Percentiles rank a stretch among this genome's conserved stretches.
phyloP scores from a whole-genome alignment of 768 basidiomycete species.

The Artomyces pyxidatus region DNA sequence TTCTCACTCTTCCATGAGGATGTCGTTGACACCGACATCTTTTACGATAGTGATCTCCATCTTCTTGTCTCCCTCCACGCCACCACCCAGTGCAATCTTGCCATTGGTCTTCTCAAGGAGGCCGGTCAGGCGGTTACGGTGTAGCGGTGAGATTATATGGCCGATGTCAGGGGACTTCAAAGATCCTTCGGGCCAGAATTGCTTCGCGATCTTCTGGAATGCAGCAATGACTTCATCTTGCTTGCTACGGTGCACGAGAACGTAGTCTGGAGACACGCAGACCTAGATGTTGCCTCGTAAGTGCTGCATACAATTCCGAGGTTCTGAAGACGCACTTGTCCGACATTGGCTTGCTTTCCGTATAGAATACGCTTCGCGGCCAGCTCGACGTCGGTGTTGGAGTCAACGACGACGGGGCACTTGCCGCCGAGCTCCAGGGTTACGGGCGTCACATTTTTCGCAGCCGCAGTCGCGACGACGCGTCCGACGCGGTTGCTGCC shows the following conservation, averaged over 20 bases:
- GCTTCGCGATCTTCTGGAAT: conserved; percentile 1
- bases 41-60: conserved; percentile 26
- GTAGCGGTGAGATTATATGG: conserved; percentile 7
- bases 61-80: conserved; percentile 14
- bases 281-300: too few species aligned
- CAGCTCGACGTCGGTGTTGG: conserved; percentile 14
- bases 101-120: conserved; percentile 17
- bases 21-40: conserved; percentile 23
- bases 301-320: not conserved
- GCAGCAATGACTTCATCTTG: conserved; percentile 19
- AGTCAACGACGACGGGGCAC: conserved; percentile 26
- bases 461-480: conserved; percentile 43
- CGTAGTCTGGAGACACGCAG: conserved; percentile 24
- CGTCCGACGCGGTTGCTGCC: conserved; percentile 36
- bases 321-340: conserved; percentile 16
- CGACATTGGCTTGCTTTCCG: conserved; percentile 21
- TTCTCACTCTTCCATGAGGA: conserved; percentile 24
- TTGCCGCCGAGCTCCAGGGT: conserved; percentile 53
- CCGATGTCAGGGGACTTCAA: not conserved
- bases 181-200: conserved; percentile 10
- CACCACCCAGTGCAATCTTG: conserved; percentile 23
- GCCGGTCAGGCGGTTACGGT: conserved; percentile 1
- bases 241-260: conserved; percentile 15
- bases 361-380: conserved; percentile 20
- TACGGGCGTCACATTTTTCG: conserved; percentile 44